Base-by-base conservation (phyloP, 768 basidiomycete genomes). In the Termitomyces sp. region DNA sequence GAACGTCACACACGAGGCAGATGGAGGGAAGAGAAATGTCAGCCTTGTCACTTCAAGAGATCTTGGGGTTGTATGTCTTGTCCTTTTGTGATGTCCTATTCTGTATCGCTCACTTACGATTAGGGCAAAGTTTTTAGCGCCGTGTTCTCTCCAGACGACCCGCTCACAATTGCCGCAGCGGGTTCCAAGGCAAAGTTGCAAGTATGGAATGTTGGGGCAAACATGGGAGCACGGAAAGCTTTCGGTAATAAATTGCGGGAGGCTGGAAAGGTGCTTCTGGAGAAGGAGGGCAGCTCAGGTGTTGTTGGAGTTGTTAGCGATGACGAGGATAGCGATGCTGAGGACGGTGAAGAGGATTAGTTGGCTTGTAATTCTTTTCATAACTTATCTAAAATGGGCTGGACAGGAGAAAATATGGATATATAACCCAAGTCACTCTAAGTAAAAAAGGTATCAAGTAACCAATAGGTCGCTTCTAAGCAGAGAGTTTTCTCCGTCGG, bases 71-170 rank as follows among this genome's bases (percentile, higher is more conserved):
- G 95, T 97, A 74, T 25, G 84, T 80, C 32, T 56, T 42, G 32
- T 29, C 21, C 12, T 42, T 51, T 47, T 3, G 34, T 54, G 1
- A 21, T 49, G 2, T 37, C 9, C 32, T 56, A n/a, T 41, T 32
- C 17, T 12, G 7, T 46, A 27, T 17, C 7, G 14, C 54, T 56
- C 11, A 62, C 41, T 48, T 3, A 16, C 16, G 16, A n/a, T 14
- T 61, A 97, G 95, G 97, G 97, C 73, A 96, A 96, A 78, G 92
- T 98, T 7, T 99, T 99, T 74, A 90, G 95, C 6, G 79, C 88
- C 0, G 78, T 82, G 0, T 98, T 89, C 77, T 98, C 95, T 6
- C 96, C 97, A 0, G 96, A 98, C 68, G 91, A 95, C 65, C 90
- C 95, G 1, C 83, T 98, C 50, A 97, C 92, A 8, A 71, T 99